Percentiles rank a stretch among this genome's conserved stretches.
Conservation (phyloP, 2,329 filamentous ascomycete species). For the Aspergillus eucalypticola region DNA sequence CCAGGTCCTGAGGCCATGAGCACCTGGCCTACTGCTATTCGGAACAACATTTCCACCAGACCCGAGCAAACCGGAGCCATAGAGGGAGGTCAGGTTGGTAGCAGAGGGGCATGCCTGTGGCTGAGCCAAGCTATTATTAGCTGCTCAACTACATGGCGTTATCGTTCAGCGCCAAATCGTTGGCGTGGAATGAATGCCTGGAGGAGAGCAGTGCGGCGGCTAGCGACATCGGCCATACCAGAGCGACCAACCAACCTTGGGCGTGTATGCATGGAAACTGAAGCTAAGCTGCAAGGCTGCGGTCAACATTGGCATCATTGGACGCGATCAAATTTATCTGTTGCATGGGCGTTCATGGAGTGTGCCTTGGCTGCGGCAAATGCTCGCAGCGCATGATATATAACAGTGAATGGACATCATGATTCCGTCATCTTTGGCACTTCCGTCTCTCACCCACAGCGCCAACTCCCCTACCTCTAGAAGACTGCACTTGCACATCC, state of each 20-base stretch:
- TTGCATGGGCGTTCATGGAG: neutral
- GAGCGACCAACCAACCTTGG: neutral
- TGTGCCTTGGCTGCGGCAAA: neutral
- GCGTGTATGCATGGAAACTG: neutral
- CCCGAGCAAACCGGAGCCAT: neutral
- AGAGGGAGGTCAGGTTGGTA: neutral
- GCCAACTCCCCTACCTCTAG: too few relatives aligned
- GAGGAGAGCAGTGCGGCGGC: neutral
- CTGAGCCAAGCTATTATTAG: too few relatives aligned
- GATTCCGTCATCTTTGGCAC: too few relatives aligned
- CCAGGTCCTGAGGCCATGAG: neutral
- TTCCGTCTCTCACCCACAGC: too few relatives aligned
- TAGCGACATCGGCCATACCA: neutral
- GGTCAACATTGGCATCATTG: neutral
- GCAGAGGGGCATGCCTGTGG: neutral
- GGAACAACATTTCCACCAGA: neutral
- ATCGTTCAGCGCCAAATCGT: neutral
- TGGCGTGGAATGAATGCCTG: neutral
- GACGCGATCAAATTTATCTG: neutral
- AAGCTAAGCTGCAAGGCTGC: neutral
- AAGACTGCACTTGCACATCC: too few relatives aligned
- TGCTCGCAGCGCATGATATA: neutral
- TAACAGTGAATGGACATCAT: neutral
- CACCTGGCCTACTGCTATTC: neutral
- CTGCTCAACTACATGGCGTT: neutral